Evolutionary conservation across 1,284 basidiomycete genomes (phyloP), one percentile per base, ranked within the genome.

Genomic region (Farysia itapuensis): DNA sequence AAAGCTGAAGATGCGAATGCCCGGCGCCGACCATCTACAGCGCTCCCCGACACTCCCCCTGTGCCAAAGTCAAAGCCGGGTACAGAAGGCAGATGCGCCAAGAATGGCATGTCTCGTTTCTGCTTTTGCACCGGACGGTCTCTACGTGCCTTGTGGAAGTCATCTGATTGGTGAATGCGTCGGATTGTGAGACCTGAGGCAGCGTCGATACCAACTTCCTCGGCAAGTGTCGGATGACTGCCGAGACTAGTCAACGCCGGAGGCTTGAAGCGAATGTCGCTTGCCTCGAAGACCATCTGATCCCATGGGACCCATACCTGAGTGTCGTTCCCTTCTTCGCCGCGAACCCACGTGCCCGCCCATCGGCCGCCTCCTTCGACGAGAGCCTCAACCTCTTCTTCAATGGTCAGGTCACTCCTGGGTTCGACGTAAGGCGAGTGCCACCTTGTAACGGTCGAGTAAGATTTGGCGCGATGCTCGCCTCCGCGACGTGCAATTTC

Each of bases 361-460:
- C 78, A 80, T 28, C 78, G 61, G 8, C 79, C 79, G 19, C 79
- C 79, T 7, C 93, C 94, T 78, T 98, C 94, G 15, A 97, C 85
- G 9, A 98, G 81, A 11, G 92, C 91, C 77, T 97, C 94, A 9
- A 96, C 83, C 70, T 86, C 86, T 69, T 96, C 84, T 29, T 80
- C 79, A 12, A 84, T 80, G 1, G 82, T 84, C 59, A 95, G 79
- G 43, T 86, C 84, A 21, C 82, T 78, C 2, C 85, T 66, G 0
- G 90, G 89, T 1, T 86, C 84, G 1, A 80, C 78, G 77, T 95
- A 97, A n/a, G 84, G 81, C 24, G 82, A 81, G 34, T 88, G 86
- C 79, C 94, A 97, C 18, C 83, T 87, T 12, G 87, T 85, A 15
- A 97, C 94, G 35, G 84, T 90, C 30, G 91, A 94, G 74, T 85